These are phyloP conservation scores for Parastagonospora avenae DNA, from an alignment of 2,329 filamentous ascomycete genomes.

Conservation along the genomic window DNA sequence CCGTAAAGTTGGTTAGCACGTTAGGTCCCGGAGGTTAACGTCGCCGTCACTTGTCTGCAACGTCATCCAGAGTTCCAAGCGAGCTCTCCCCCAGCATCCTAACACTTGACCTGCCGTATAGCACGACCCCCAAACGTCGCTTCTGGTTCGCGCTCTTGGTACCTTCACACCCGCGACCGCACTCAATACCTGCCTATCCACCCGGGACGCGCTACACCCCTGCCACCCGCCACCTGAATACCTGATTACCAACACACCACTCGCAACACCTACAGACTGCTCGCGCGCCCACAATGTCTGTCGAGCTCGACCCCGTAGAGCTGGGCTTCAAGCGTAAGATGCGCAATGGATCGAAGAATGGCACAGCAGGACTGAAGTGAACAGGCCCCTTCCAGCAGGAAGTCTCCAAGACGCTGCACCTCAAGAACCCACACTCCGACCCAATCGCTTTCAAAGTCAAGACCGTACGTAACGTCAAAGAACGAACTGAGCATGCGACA, in stretches of 20 bases:
- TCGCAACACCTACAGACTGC: conserved; percentile 16
- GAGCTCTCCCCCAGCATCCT: not conserved
- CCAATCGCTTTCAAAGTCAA: conserved; percentile 69
- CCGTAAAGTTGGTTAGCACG: no score
- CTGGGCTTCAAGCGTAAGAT: conserved; percentile 87
- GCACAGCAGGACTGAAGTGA: conserved; percentile 20
- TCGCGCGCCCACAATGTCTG: conserved; percentile 71
- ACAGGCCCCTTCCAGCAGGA: conserved; percentile 68
- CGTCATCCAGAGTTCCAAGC: not conserved
- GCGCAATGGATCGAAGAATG: not conserved
- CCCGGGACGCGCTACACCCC: conserved; percentile 19
- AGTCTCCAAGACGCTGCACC: conserved; percentile 65
- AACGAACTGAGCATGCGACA: not conserved
- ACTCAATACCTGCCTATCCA: conserved; percentile 2
- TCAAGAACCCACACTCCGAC: conserved; percentile 63
- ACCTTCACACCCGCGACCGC: conserved; percentile 1
- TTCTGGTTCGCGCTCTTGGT: not conserved
- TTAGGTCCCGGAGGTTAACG: not conserved
- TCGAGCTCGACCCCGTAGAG: conserved; percentile 90
- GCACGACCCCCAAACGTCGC: not conserved
- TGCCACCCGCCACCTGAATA: conserved; percentile 11
- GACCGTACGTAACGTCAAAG: not conserved
- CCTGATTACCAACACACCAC: conserved; percentile 39
- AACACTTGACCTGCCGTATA: not conserved
- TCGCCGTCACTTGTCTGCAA: not conserved